Conservation (phyloP, 495 filamentous ascomycete species). For the Xylaria longipes region DNA sequence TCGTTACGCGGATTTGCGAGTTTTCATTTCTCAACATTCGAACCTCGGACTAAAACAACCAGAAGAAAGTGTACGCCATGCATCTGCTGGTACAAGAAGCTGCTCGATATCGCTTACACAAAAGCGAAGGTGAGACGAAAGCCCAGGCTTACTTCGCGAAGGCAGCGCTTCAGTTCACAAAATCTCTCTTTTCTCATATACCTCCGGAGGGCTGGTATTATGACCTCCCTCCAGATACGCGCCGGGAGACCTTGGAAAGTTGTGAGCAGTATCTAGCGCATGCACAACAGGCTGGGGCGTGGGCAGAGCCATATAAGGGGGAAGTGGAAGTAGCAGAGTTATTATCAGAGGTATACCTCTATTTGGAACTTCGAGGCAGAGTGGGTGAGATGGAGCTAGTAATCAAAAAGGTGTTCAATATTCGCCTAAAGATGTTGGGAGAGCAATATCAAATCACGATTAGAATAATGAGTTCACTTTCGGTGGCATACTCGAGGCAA, state of each 20-base stretch:
- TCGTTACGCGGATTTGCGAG: conserved; percentile 2
- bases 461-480: background rate
- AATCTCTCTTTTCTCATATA: conserved; percentile 23
- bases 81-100: conserved; percentile 39
- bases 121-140: conserved; percentile 2
- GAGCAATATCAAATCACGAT: background rate
- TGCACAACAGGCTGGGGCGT: conserved; percentile 20
- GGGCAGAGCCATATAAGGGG: conserved; percentile 23
- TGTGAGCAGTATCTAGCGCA: conserved; percentile 32
- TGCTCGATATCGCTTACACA: conserved; percentile 28
- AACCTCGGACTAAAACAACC: background rate
- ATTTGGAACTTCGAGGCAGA: background rate
- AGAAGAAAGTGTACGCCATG: conserved; percentile 30
- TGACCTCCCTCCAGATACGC: background rate
- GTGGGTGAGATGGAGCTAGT: background rate
- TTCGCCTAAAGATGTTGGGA: background rate
- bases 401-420: background rate
- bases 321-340: conserved; percentile 15
- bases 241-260: conserved; percentile 25
- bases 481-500: background rate
- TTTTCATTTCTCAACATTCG: conserved; percentile 3
- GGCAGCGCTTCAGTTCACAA: conserved; percentile 26
- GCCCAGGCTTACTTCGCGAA: conserved; percentile 29
- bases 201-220: background rate
- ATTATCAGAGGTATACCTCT: background rate